phyloP scores from a whole-genome alignment of 2,329 filamentous ascomycete species.

The Nigrograna mackinnonii region DNA sequence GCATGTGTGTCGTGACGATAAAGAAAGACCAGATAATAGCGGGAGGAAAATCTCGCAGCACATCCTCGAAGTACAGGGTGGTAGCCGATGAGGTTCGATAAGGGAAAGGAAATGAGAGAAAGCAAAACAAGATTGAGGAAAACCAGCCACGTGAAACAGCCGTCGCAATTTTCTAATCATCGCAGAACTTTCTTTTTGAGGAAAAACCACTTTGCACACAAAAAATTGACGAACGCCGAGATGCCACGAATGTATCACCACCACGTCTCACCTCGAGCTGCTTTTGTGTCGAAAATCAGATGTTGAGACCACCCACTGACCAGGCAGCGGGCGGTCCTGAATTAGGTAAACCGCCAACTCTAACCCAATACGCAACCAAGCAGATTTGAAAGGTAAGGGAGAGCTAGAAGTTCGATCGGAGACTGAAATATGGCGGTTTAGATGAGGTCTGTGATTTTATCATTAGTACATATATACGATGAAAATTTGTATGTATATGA shows the following conservation, averaged over 20 bases:
- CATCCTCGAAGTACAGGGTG: too few relatives aligned
- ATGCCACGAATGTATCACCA: conserved; percentile 40
- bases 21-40: too few relatives aligned
- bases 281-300: conserved; percentile 35
- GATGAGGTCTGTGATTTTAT: conserved; percentile 36
- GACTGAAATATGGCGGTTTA: conserved; percentile 32
- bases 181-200: conserved; percentile 35
- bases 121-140: conserved; percentile 37
- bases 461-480: background rate
- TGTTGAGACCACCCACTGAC: conserved; percentile 28
- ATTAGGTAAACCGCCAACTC: conserved; percentile 28
- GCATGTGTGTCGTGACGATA: too few relatives aligned
- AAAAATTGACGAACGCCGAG: conserved; percentile 44
- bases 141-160: conserved; percentile 24
- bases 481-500: background rate
- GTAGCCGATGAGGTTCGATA: too few relatives aligned
- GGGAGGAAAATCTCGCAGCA: too few relatives aligned
- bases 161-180: conserved; percentile 20
- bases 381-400: conserved; percentile 20
- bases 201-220: conserved; percentile 43
- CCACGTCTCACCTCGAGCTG: conserved; percentile 34
- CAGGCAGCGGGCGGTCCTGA: conserved; percentile 30
- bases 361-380: conserved; percentile 21
- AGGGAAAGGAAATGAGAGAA: too few relatives aligned
- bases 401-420: conserved; percentile 28